Conservation (phyloP, 2,329 filamentous ascomycete species). For the Orbilia brochopaga region DNA sequence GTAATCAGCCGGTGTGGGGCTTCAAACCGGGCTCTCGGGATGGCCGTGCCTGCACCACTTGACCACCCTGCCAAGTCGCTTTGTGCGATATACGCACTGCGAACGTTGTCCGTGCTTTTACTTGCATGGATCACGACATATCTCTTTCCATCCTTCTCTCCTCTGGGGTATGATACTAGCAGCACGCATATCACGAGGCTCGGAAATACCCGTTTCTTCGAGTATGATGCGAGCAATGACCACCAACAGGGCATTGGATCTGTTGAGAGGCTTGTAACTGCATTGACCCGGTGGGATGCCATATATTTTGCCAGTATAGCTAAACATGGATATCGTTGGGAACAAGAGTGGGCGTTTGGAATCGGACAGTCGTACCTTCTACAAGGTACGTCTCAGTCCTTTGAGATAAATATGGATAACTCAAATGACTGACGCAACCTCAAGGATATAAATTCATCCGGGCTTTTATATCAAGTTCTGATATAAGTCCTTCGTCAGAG, state of each 20-base stretch:
- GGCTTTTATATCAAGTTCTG: conserved; percentile 7
- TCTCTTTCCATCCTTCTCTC: conserved; percentile 61
- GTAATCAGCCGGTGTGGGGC: conserved; percentile 1
- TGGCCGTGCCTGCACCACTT: conserved; percentile 24
- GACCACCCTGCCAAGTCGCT: conserved; percentile 52
- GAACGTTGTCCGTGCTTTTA: conserved; percentile 72
- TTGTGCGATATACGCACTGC: conserved; percentile 63
- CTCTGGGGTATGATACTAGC: conserved; percentile 77
- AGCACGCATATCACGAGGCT: conserved; percentile 58
- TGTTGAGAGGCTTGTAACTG: conserved; percentile 60
- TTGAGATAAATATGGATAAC: not conserved
- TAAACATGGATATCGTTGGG: conserved; percentile 70
- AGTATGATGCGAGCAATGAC: conserved; percentile 21
- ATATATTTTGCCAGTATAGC: conserved; percentile 74
- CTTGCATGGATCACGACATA: conserved; percentile 64
- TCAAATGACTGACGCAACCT: conserved; percentile 10
- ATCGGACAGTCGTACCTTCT: conserved; percentile 39
- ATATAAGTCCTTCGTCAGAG: conserved; percentile 28
- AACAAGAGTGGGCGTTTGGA: conserved; percentile 77
- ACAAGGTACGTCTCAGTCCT: conserved; percentile 15
- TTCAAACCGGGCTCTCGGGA: conserved; percentile 6
- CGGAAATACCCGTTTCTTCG: conserved; percentile 47
- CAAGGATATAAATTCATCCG: conserved; percentile 26
- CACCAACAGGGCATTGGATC: not conserved
- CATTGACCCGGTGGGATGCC: conserved; percentile 78